Percentiles rank a stretch among this genome's conserved stretches.
Conservation (phyloP, 768 basidiomycete genomes). For the Hortiboletus flavorubellus region DNA sequence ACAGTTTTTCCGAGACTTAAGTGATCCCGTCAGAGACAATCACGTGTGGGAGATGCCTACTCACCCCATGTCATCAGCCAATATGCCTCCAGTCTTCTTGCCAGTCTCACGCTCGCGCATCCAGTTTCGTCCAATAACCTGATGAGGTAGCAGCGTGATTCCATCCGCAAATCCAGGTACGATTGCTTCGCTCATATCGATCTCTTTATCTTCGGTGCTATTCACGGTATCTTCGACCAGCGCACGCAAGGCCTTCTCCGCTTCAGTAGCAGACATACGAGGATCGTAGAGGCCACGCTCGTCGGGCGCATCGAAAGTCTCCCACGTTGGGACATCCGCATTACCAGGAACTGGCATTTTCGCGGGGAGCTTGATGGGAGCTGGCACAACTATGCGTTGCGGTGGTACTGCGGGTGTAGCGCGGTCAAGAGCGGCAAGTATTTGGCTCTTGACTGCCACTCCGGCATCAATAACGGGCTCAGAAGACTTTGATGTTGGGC, state of each 20-base stretch:
- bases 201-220: constrained; percentile 41
- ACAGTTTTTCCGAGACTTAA: constrained; percentile 83
- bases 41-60: constrained; percentile 5
- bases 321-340: constrained; percentile 19
- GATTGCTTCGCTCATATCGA: constrained; percentile 62
- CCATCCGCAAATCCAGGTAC: constrained; percentile 77
- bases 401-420: constrained; percentile 12
- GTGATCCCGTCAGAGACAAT: constrained; percentile 4
- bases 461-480: not conserved
- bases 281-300: constrained; percentile 28
- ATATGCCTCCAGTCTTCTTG: constrained; percentile 80
- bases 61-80: constrained; percentile 91
- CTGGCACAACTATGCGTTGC: constrained; percentile 27
- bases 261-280: constrained; percentile 48
- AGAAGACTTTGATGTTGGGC: constrained; percentile 1
- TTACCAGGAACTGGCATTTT: constrained; percentile 18
- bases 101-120: constrained; percentile 80
- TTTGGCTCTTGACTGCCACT: constrained; percentile 9
- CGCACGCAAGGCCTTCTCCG: constrained; percentile 76
- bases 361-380: constrained; percentile 30
- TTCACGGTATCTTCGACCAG: constrained; percentile 67
- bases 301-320: constrained; percentile 31
- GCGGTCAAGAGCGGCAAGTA: constrained; percentile 26
- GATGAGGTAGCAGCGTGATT: constrained; percentile 78
- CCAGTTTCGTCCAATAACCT: constrained; percentile 82